Base-by-base conservation (phyloP, 2,329 filamentous ascomycete genomes). In the Chaetoscypha palmicola region DNA sequence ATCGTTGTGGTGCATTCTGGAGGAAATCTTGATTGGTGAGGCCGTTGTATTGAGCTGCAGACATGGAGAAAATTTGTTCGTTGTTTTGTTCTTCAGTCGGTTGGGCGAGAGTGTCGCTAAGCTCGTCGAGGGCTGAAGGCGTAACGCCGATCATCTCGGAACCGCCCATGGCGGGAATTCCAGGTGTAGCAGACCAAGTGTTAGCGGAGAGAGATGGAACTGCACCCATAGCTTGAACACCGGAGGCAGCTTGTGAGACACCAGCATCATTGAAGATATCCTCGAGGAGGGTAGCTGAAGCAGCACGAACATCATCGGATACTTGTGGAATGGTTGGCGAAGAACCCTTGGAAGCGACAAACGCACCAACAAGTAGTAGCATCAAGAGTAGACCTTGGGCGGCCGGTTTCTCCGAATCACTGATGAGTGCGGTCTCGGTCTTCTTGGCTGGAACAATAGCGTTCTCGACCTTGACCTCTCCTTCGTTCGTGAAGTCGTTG, bases 351-450 rank as follows among this genome's bases (percentile, higher is more conserved):
- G 91, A 96, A 50, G 92, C 84, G 57, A 97, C 89, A 62, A 96
- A 95, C 41, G 92, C 92, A 62, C 92, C 92, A 53, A 95, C 90
- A 43, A 98, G 83, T 61, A 98, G 85, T 56, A 96, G 85, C 88
- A 96, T 94, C 66, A 91, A 83, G 64, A 97, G 74, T 58, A 97
- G 69, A 58, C 88, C 86, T 58, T 90, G 86, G 55, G 87, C 82
- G 49, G 81, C 75, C 47, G 77, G 69, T 68, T 82, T 82, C 50
- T 83, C 78, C 47, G 66, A 63, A 32, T 79, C 73, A 56, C 62
- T 62, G 33, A 67, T 62, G 39, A 72, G 64, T 44, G 63, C 54
- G 47, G 62, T 56, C 48, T 75, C 72, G 49, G 64, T 47, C 67
- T 79, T 77, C 70, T 77, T 79, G 58, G 66, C 57, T 23, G 72